phyloP scores from a whole-genome alignment of 1,284 basidiomycete genomes.

The Trametes pubescens region DNA sequence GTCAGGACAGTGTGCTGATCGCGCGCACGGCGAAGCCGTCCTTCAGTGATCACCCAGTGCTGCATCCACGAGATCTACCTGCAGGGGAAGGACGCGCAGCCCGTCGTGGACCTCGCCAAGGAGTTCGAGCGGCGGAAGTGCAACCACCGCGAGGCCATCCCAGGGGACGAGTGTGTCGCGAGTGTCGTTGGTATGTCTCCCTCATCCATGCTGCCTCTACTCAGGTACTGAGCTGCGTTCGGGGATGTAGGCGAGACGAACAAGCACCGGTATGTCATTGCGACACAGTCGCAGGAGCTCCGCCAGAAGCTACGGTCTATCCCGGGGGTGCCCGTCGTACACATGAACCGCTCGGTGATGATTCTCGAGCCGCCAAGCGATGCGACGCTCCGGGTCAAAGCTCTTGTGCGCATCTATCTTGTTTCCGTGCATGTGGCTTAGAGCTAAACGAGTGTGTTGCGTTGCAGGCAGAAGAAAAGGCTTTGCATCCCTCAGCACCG shows the following conservation, averaged over 20 bases:
- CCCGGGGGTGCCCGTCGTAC: conserved; percentile 87
- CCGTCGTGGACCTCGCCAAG: conserved; percentile 89
- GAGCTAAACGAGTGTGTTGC: neutral
- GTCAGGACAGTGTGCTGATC: conserved; percentile 19
- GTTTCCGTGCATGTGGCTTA: conserved; percentile 6
- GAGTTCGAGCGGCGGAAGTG: conserved; percentile 92
- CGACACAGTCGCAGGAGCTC: conserved; percentile 78
- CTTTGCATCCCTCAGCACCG: conserved; percentile 54
- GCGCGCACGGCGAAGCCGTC: conserved; percentile 50
- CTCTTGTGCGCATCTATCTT: conserved; percentile 53
- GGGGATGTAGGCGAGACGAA: conserved; percentile 75
- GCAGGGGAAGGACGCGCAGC: conserved; percentile 74
- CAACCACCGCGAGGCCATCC: conserved; percentile 88
- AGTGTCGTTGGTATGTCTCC: conserved; percentile 78
- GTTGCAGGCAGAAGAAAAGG: conserved; percentile 62
- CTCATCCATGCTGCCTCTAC: neutral
- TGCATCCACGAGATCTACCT: conserved; percentile 92
- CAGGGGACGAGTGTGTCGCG: conserved; percentile 84
- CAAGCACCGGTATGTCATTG: conserved; percentile 90
- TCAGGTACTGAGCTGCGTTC: conserved; percentile 4
- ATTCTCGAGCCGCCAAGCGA: conserved; percentile 89
- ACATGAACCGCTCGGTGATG: conserved; percentile 90
- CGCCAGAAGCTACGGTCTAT: conserved; percentile 71
- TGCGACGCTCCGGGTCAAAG: conserved; percentile 75
- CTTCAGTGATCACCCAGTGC: conserved; percentile 95